Conservation (phyloP, 2,329 filamentous ascomycete species). For the Fusarium sp. region DNA sequence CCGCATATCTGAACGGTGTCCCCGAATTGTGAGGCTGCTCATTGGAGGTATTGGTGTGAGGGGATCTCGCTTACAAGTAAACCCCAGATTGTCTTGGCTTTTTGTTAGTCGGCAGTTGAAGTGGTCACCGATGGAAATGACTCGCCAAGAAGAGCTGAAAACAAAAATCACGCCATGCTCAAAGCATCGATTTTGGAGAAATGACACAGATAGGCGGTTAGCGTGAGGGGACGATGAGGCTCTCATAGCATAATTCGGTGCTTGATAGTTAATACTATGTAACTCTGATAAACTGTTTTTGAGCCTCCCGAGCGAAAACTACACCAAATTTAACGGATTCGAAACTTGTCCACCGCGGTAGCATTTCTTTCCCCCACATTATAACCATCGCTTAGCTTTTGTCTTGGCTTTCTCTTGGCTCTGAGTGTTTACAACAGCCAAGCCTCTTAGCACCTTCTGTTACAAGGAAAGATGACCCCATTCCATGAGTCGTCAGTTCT, state of each 20-base stretch:
- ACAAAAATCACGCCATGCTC: not conserved
- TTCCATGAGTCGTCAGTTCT: not conserved
- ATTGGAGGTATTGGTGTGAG: not conserved
- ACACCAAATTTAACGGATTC: not conserved
- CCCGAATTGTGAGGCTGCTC: not conserved
- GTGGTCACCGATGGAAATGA: slow-evolving; percentile 13
- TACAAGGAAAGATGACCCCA: slow-evolving; percentile 7
- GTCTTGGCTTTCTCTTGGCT: slow-evolving; percentile 18
- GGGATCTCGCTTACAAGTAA: not conserved
- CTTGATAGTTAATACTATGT: not conserved
- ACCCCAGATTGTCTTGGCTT: slow-evolving; percentile 4
- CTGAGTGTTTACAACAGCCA: slow-evolving; percentile 3
- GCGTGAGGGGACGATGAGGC: not conserved
- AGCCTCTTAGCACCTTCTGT: slow-evolving; percentile 25
- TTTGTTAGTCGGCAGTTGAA: slow-evolving; percentile 8
- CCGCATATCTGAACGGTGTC: not conserved
- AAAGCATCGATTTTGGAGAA: not conserved
- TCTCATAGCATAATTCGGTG: fast-evolving
- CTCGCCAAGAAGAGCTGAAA: slow-evolving; percentile 9
- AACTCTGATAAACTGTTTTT: not conserved
- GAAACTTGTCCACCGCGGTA: not conserved
- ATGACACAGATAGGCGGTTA: not conserved
- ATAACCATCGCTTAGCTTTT: slow-evolving; percentile 11
- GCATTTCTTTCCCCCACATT: not conserved
- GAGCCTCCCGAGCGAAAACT: not conserved